A percentile compares a stretch with the other conserved stretches of the same genome.
Evolutionary conservation across 208 protist species (phyloP).

Genomic region (Acanthamoeba castellanii): DNA sequence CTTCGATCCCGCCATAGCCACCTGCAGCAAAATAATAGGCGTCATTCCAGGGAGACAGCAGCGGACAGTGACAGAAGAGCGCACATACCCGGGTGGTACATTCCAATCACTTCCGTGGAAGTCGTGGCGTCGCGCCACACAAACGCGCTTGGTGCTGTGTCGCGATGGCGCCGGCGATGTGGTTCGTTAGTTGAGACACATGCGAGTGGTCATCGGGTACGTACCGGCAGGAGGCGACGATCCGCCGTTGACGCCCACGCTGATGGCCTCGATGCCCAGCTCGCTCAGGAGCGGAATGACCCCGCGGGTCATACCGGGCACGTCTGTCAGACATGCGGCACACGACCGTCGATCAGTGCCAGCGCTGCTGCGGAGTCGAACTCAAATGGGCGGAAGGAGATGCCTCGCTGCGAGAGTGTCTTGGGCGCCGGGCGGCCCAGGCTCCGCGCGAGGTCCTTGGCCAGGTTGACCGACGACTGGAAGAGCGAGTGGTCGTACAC

Average conservation of each 20-base stretch:
- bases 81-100: constrained; percentile 64
- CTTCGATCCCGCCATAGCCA: constrained; percentile 69
- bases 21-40: neutral
- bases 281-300: constrained; percentile 73
- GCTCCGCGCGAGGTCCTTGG: neutral
- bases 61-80: neutral
- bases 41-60: too few species aligned
- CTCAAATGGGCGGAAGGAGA: neutral
- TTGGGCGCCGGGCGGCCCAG: constrained; percentile 54
- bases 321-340: neutral
- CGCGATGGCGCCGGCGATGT: too few species aligned
- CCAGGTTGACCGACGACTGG: constrained; percentile 43
- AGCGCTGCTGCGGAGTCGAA: neutral
- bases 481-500: constrained; percentile 33
- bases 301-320: constrained; percentile 71
- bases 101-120: constrained; percentile 34
- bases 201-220: too few species aligned
- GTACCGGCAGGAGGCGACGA: constrained; percentile 30
- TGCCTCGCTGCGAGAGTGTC: constrained; percentile 68
- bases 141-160: constrained; percentile 55
- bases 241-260: constrained; percentile 73
- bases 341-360: neutral
- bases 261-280: constrained; percentile 67
- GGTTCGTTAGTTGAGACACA: neutral
- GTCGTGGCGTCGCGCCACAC: constrained; percentile 53